Base-by-base conservation (phyloP, 495 filamentous ascomycete genomes). In the Delitschia confertaspora region DNA sequence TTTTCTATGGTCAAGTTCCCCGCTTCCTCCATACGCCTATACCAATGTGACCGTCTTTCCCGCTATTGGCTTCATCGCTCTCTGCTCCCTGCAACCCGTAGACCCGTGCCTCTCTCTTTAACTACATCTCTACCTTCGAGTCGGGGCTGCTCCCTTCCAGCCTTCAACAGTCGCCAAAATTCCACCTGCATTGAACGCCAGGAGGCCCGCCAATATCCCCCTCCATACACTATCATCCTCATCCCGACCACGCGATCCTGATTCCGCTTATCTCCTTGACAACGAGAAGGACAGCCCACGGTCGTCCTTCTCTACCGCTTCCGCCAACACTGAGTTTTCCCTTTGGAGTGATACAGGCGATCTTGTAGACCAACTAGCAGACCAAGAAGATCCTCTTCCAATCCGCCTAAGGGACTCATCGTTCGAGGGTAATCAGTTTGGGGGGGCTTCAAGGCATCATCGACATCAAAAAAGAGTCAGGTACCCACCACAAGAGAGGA, bases 341-440 rank as follows among this genome's bases (percentile, higher is more conserved):
- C 63, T 75, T 42, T 94, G 86, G 88, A 85, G 85, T 59, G 86
- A 94, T 58, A 91, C 88, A 34, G 91, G 87, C 38, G 91, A 95
- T 66, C 74, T 96, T 46, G 83, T 83, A 52, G 87, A 94, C 67
- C 88, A 93, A 71, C 72, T 87, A 53, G 79, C 76, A 39, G 83
- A 80, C 65, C 74, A 76, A 49, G 83, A 91, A 63, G 83, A 93
- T 64, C 82, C 85, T 36, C 65, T 87, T 45, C 78, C 73, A 50
- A 72, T 75, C 57, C 73, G 69, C 44, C 67, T 85, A 42, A 70
- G 69, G 57, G 69, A 76, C 38, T n/a, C n/a, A n/a, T 77, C 77
- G 45, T 64, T 80, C 25, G 74, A 80, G 59, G 75, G 76, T 47
- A 68, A 72, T 41, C 65, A 66, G 35, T 65, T 73, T 45, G 69